Percentiles rank a stretch among this genome's conserved stretches.
Conservation (phyloP, 148 eudicot species). For the Chenopodium album region DNA sequence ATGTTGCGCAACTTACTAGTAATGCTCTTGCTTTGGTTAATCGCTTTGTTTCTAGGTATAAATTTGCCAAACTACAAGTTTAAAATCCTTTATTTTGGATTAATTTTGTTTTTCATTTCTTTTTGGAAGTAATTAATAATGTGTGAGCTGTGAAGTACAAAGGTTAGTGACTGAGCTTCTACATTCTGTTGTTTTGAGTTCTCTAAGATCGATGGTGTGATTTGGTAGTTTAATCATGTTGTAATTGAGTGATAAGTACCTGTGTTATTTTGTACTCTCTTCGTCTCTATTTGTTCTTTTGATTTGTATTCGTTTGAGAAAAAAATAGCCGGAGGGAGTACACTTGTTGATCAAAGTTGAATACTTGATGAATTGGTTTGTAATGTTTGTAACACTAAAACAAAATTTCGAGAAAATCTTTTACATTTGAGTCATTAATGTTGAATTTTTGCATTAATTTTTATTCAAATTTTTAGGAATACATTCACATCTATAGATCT, state of each 20-base stretch:
- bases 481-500: no score
- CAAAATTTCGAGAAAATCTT: background rate
- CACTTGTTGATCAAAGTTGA: background rate
- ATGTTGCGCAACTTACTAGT: conserved; percentile 52
- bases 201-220: background rate
- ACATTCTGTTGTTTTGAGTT: background rate
- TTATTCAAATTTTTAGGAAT: no score
- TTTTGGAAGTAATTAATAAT: background rate
- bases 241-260: background rate
- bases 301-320: no score
- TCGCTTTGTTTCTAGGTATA: conserved; percentile 33
- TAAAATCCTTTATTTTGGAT: background rate
- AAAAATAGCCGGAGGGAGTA: no score
- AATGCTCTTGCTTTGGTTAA: conserved; percentile 65
- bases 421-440: background rate
- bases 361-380: background rate
- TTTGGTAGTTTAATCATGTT: background rate
- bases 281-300: no score
- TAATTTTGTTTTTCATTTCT: background rate
- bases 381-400: background rate
- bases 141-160: conserved; percentile 2
- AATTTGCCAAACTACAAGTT: background rate
- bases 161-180: conserved; percentile 9
- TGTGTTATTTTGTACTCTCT: background rate
- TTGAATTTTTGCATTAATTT: no score